A percentile compares a stretch with the other conserved stretches of the same genome.
These are phyloP conservation scores for Gracilariopsis chorda DNA, from an alignment of 23 red algal species.

Conservation along the genomic window DNA sequence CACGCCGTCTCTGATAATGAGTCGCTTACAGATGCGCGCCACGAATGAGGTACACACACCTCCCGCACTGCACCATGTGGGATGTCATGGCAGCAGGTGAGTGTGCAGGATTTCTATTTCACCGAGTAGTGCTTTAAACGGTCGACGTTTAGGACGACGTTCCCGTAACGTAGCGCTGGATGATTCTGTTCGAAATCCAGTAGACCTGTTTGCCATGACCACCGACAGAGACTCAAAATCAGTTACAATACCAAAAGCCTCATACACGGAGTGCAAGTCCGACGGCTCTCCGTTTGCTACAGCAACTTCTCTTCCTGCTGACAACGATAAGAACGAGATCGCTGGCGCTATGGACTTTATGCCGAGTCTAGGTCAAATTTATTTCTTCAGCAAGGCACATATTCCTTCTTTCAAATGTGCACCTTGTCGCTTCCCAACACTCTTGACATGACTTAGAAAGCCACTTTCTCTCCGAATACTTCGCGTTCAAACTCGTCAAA, in stretches of 20 bases:
- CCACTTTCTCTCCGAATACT: too few relatives aligned
- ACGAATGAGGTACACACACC: background rate
- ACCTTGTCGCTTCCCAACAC: too few relatives aligned
- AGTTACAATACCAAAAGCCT: background rate
- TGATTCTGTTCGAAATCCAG: conserved; percentile 50
- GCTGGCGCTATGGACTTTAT: conserved; percentile 66
- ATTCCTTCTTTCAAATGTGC: too few relatives aligned
- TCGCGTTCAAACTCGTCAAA: background rate
- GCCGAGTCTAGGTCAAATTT: conserved; percentile 47
- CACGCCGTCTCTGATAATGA: conserved; percentile 12
- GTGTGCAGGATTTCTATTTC: background rate
- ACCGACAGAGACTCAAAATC: background rate
- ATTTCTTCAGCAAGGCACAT: too few relatives aligned
- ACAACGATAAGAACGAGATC: conserved; percentile 23
- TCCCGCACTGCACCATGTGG: background rate
- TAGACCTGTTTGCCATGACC: conserved; percentile 54
- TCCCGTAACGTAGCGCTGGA: background rate
- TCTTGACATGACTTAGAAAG: too few relatives aligned
- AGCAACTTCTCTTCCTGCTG: background rate
- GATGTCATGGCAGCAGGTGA: background rate
- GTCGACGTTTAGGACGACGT: conserved; percentile 21
- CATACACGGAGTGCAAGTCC: background rate
- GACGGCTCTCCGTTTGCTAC: conserved; percentile 22
- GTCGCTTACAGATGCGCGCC: conserved; percentile 15
- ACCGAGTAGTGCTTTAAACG: conserved; percentile 6